These are phyloP conservation scores for Seiridium cupressi DNA, from an alignment of 2,329 filamentous ascomycete species.

Conservation along the genomic window DNA sequence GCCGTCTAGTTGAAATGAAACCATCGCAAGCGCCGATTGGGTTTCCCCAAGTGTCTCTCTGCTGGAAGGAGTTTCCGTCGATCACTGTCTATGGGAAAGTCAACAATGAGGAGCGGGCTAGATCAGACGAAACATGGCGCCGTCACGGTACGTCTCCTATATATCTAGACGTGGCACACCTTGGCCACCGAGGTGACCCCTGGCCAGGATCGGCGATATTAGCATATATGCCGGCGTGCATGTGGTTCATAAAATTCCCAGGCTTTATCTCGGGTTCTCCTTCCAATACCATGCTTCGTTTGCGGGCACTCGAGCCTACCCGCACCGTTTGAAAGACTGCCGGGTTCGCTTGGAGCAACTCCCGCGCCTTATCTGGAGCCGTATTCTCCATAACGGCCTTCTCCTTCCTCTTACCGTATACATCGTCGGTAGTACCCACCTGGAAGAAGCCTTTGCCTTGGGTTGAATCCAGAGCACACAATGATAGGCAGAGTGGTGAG, in stretches of 20 bases:
- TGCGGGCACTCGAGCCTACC: background rate
- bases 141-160: too few relatives aligned
- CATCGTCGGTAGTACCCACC: background rate
- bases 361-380: background rate
- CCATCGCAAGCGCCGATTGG: slow-evolving; percentile 1
- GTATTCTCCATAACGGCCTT: background rate
- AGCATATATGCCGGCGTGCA: background rate
- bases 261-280: slow-evolving; percentile 5
- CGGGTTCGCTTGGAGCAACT: background rate
- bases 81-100: background rate
- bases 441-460: background rate
- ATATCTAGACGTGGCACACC: too few relatives aligned
- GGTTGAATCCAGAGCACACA: background rate
- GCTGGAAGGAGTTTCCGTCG: background rate
- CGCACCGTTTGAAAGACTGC: background rate
- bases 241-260: background rate
- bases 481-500: background rate
- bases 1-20: background rate
- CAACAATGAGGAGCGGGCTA: background rate
- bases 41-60: slow-evolving; percentile 2
- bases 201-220: background rate
- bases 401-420: slow-evolving; percentile 1
- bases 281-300: background rate
- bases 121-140: too few relatives aligned
- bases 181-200: background rate